Percentiles rank a stretch among this genome's conserved stretches.
phyloP scores from a whole-genome alignment of 345 rosid genomes.

The Carallia pectinifolia region DNA sequence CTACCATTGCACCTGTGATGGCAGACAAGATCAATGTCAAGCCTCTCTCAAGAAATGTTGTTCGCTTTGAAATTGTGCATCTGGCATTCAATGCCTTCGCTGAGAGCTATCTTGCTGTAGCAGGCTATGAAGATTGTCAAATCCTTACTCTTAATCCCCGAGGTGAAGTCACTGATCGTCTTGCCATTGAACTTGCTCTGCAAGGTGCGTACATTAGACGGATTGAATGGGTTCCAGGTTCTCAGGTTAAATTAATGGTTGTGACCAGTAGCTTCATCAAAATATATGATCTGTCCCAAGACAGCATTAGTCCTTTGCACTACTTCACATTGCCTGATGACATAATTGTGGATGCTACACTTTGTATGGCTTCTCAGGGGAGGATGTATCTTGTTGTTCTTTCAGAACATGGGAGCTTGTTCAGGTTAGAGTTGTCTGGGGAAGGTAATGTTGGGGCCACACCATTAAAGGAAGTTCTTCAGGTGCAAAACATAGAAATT shows the following conservation, averaged over 20 bases:
- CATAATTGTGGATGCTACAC: conserved; percentile 81
- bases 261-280: conserved; percentile 89
- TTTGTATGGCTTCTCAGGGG: conserved; percentile 77
- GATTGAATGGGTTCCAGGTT: conserved; percentile 94
- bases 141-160: conserved; percentile 87
- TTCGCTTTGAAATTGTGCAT: conserved; percentile 96
- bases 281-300: conserved; percentile 94
- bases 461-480: conserved; percentile 74
- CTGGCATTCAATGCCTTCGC: conserved; percentile 73
- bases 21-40: conserved; percentile 95
- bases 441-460: conserved; percentile 84
- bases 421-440: conserved; percentile 67
- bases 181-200: conserved; percentile 91
- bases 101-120: conserved; percentile 94
- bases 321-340: conserved; percentile 84
- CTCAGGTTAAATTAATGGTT: conserved; percentile 89
- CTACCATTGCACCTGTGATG: conserved; percentile 80
- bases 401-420: conserved; percentile 79
- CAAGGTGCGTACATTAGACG: conserved; percentile 92
- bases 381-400: conserved; percentile 80
- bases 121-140: conserved; percentile 98
- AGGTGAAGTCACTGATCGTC: conserved; percentile 95
- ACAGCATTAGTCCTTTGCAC: conserved; percentile 90
- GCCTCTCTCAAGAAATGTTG: conserved; percentile 90
- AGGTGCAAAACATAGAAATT: conserved; percentile 56